Conservation (phyloP, 805 yeast species). For the Saturnispora bothae region DNA sequence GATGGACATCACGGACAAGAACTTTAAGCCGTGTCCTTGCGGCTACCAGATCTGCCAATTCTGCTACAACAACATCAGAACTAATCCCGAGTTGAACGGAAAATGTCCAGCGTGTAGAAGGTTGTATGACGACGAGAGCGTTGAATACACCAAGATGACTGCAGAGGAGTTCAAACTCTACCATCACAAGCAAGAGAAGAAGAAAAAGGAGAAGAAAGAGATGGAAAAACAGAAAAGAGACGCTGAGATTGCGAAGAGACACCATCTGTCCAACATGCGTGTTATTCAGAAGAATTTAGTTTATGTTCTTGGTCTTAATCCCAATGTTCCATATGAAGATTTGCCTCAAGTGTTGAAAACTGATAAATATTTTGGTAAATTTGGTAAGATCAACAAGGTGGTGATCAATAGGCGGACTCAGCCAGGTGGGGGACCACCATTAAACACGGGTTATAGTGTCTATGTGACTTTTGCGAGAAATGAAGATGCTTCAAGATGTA, state of each 20-base stretch:
- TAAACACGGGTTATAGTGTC: conserved; percentile 77
- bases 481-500: conserved; percentile 93
- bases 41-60: conserved; percentile 98
- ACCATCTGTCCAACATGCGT: conserved; percentile 91
- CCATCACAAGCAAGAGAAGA: conserved; percentile 68
- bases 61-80: conserved; percentile 92
- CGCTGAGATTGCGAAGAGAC: conserved; percentile 72
- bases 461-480: conserved; percentile 88
- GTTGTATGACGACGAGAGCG: conserved; percentile 83
- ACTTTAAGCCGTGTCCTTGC: conserved; percentile 99
- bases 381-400: conserved; percentile 88
- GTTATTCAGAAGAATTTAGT: conserved; percentile 97
- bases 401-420: conserved; percentile 78
- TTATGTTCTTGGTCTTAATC: conserved; percentile 90
- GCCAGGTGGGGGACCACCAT: conserved; percentile 23
- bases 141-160: conserved; percentile 73
- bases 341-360: conserved; percentile 72
- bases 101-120: conserved; percentile 97
- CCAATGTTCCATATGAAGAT: conserved; percentile 77
- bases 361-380: conserved; percentile 96
- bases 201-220: conserved; percentile 74
- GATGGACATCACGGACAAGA: conserved; percentile 91
- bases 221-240: conserved; percentile 88
- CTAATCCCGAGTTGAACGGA: conserved; percentile 90
- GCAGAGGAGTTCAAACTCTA: conserved; percentile 82